Percentiles rank a stretch among this genome's conserved stretches.
phyloP scores from a whole-genome alignment of 306 rosid genomes.

The Cyamopsis tetragonoloba region DNA sequence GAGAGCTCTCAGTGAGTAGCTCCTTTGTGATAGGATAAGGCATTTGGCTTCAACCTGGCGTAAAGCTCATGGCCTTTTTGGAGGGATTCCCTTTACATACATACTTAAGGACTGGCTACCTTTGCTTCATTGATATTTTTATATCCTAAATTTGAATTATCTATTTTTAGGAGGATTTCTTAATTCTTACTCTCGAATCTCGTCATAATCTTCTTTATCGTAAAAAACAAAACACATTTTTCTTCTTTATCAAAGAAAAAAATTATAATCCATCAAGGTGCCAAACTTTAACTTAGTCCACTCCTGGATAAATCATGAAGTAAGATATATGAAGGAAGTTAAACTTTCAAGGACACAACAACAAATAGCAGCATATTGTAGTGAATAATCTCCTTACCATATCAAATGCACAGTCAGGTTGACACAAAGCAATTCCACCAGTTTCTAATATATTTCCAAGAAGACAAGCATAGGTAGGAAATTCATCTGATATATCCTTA shows the following conservation, averaged over 20 bases:
- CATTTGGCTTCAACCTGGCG: neutral
- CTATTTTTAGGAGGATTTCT: neutral
- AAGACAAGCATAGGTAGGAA: slow-evolving; percentile 92
- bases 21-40: neutral
- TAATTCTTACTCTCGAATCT: neutral
- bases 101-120: slow-evolving; percentile 4
- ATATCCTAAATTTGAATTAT: neutral
- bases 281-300: slow-evolving; percentile 4
- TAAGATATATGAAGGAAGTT: slow-evolving; percentile 3
- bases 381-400: slow-evolving; percentile 54
- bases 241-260: neutral
- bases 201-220: neutral
- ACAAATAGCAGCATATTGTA: slow-evolving; percentile 16
- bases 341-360: neutral
- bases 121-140: slow-evolving; percentile 5
- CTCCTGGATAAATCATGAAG: slow-evolving; percentile 7
- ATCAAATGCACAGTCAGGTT: slow-evolving; percentile 73
- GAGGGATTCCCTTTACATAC: neutral
- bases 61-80: neutral
- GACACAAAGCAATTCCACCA: slow-evolving; percentile 71
- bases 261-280: neutral
- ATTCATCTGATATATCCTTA: slow-evolving; percentile 60
- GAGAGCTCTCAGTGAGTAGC: neutral
- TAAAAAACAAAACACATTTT: too few relatives aligned
- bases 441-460: slow-evolving; percentile 89